These are phyloP conservation scores for Apiospora hydei DNA, from an alignment of 2,329 filamentous ascomycete species.

Conservation along the genomic window DNA sequence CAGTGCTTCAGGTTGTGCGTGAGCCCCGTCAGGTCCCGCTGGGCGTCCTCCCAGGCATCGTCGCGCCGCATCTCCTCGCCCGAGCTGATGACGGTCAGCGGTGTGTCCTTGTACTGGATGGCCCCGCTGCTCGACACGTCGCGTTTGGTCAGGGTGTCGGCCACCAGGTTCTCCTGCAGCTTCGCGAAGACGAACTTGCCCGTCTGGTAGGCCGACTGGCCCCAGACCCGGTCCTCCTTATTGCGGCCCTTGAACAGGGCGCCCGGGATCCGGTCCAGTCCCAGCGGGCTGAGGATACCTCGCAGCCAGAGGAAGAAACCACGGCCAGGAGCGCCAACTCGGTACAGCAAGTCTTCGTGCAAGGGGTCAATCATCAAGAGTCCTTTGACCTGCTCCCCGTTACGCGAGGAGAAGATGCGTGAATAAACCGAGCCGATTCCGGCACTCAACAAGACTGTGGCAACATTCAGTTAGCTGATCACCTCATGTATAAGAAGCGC, in stretches of 20 bases:
- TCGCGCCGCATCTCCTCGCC: slow-evolving; percentile 73
- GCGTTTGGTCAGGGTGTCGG: slow-evolving; percentile 81
- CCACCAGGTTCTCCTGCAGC: slow-evolving; percentile 91
- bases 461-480: too few species aligned
- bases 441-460: slow-evolving; percentile 75
- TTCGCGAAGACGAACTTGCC: slow-evolving; percentile 89
- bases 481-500: background rate
- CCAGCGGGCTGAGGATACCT: slow-evolving; percentile 86
- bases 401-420: slow-evolving; percentile 87
- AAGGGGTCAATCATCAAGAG: slow-evolving; percentile 87
- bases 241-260: slow-evolving; percentile 83
- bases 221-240: slow-evolving; percentile 85
- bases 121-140: slow-evolving; percentile 81
- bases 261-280: slow-evolving; percentile 79
- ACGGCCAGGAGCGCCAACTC: slow-evolving; percentile 69
- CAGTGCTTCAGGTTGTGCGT: slow-evolving; percentile 82
- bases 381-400: slow-evolving; percentile 76
- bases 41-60: slow-evolving; percentile 80
- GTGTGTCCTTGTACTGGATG: slow-evolving; percentile 79
- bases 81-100: slow-evolving; percentile 83
- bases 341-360: slow-evolving; percentile 83
- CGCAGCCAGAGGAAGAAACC: slow-evolving; percentile 89
- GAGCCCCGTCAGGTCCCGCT: slow-evolving; percentile 81
- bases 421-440: slow-evolving; percentile 89
- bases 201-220: slow-evolving; percentile 77